Evolutionary conservation across 129 eudicot species (phyloP).

Genomic region (Flaveria brownii): DNA sequence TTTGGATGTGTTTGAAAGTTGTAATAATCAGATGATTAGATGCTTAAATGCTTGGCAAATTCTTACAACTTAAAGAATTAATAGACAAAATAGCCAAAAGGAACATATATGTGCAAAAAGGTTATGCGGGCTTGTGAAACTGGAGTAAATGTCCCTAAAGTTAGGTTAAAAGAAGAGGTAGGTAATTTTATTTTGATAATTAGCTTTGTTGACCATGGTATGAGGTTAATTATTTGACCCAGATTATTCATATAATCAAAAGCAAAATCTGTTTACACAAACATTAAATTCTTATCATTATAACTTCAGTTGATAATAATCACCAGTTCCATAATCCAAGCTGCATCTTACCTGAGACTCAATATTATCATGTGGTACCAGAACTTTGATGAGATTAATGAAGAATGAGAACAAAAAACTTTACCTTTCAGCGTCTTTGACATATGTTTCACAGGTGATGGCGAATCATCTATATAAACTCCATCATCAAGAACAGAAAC

Average conservation of each 20-base stretch:
- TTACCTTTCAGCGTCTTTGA: constrained; percentile 54
- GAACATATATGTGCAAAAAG: not conserved
- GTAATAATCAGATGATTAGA: not conserved
- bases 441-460: constrained; percentile 62
- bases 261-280: not conserved
- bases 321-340: not conserved
- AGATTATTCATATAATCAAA: not conserved
- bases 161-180: not conserved
- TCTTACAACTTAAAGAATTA: not conserved
- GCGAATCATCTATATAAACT: constrained; percentile 56
- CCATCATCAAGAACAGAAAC: constrained; percentile 82
- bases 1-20: not conserved
- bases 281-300: not conserved
- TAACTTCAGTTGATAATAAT: not conserved
- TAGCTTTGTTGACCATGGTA: not conserved
- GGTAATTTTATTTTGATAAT: too few relatives aligned
- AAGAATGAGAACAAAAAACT: not conserved
- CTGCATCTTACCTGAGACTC: too few relatives aligned
- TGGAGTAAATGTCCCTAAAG: not conserved
- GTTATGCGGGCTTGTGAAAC: not conserved
- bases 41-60: not conserved
- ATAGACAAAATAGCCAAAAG: not conserved
- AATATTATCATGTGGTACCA: not conserved
- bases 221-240: not conserved
- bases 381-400: not conserved